A percentile compares a stretch with the other conserved stretches of the same genome.
These are phyloP conservation scores for Leucogyrophana mollusca DNA, from an alignment of 768 basidiomycete species.

Conservation along the genomic window DNA sequence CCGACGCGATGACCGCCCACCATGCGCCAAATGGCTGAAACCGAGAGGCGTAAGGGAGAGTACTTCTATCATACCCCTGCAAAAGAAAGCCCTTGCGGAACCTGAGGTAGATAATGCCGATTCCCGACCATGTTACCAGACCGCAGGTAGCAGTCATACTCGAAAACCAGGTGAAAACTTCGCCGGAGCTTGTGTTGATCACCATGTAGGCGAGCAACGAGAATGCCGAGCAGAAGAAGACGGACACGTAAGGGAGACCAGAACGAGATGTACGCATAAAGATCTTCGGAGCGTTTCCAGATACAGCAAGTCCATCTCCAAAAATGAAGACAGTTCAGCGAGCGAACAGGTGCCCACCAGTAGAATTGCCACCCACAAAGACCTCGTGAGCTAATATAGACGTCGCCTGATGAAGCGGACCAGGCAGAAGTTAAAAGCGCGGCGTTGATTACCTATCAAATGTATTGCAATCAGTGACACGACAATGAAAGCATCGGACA, in stretches of 20 bases:
- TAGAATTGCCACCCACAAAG: constrained; percentile 25
- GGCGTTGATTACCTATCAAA: constrained; percentile 35
- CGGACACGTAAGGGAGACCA: constrained; percentile 47
- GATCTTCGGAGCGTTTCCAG: constrained; percentile 52
- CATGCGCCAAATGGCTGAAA: constrained; percentile 44
- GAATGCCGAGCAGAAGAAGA: constrained; percentile 27
- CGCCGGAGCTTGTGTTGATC: constrained; percentile 30
- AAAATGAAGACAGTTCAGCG: constrained; percentile 4
- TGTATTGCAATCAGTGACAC: not conserved
- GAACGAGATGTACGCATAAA: constrained; percentile 38
- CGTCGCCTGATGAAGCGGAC: constrained; percentile 40
- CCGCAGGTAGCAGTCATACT: constrained; percentile 37
- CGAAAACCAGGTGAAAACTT: constrained; percentile 43
- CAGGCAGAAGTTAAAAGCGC: constrained; percentile 44
- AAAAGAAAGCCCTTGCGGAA: constrained; percentile 45
- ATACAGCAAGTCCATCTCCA: constrained; percentile 51
- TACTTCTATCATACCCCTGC: constrained; percentile 47
- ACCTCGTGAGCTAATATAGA: constrained; percentile 38
- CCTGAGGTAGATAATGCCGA: constrained; percentile 44
- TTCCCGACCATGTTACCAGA: constrained; percentile 43
- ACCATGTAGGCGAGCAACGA: constrained; percentile 42
- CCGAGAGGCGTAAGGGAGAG: constrained; percentile 43
- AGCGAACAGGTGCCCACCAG: not conserved
- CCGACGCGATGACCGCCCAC: constrained; percentile 30
- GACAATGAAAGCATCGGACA: not conserved